phyloP scores from a whole-genome alignment of 805 yeast species.

The Torulaspora delbrueckii region DNA sequence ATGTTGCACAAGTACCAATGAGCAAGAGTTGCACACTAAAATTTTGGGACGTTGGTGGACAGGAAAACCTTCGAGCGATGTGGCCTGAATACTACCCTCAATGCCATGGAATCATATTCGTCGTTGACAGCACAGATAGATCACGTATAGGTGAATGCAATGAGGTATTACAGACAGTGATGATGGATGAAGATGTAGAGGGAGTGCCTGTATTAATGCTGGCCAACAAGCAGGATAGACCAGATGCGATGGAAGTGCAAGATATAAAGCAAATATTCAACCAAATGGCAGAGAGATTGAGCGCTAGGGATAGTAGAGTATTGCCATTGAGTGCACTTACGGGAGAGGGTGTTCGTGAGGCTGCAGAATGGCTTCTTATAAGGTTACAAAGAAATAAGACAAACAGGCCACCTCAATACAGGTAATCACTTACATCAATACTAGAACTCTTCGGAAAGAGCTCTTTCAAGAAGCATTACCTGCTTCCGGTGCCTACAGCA shows the following conservation, averaged over 20 bases:
- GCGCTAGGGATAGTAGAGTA: conserved; percentile 87
- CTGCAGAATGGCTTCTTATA: conserved; percentile 82
- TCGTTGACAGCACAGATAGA: conserved; percentile 86
- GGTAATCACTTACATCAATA: conserved; percentile 13
- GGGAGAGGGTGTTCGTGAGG: conserved; percentile 78
- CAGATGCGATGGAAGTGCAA: conserved; percentile 64
- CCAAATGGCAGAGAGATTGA: conserved; percentile 72
- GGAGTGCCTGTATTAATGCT: conserved; percentile 90
- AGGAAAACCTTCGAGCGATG: conserved; percentile 70
- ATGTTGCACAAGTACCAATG: conserved; percentile 49
- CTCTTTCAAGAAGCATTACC: too few species aligned
- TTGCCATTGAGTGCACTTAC: conserved; percentile 78
- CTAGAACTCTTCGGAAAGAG: not conserved
- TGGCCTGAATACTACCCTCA: conserved; percentile 84
- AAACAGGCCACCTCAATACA: conserved; percentile 37
- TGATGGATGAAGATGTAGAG: conserved; percentile 56
- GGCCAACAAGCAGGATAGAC: conserved; percentile 89
- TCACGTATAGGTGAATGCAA: conserved; percentile 79
- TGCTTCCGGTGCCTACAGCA: too few species aligned
- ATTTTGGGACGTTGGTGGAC: conserved; percentile 98
- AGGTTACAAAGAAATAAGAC: conserved; percentile 50
- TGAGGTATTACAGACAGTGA: conserved; percentile 50
- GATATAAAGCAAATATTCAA: conserved; percentile 81
- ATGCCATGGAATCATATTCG: conserved; percentile 88
- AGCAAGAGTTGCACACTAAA: conserved; percentile 50